phyloP scores from a whole-genome alignment of 2,329 filamentous ascomycete genomes.

The Penicillium oxalicum region DNA sequence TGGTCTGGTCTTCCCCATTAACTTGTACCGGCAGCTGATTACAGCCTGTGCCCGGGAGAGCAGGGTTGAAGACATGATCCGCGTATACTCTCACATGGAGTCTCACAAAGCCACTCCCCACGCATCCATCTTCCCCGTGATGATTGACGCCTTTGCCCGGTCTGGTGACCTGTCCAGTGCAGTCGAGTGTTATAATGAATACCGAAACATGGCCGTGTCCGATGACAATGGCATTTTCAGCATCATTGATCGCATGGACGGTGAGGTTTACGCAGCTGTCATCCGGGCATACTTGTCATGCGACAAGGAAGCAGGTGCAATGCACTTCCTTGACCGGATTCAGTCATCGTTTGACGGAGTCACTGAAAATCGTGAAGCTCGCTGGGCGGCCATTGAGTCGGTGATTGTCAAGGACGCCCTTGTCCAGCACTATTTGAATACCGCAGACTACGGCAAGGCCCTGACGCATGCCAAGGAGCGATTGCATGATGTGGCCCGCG shows the following conservation, averaged over 20 bases:
- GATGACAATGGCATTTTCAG: conserved; percentile 68
- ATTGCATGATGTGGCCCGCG: conserved; percentile 54
- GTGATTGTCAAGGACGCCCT: conserved; percentile 68
- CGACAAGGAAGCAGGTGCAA: conserved; percentile 71
- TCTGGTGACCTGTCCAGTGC: conserved; percentile 78
- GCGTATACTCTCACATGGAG: conserved; percentile 89
- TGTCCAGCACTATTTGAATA: conserved; percentile 68
- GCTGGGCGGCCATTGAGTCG: conserved; percentile 61
- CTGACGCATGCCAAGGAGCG: conserved; percentile 61
- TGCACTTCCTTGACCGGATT: conserved; percentile 80
- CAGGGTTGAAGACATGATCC: conserved; percentile 80
- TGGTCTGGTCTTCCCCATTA: conserved; percentile 63
- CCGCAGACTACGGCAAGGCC: conserved; percentile 65
- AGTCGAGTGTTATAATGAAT: conserved; percentile 93
- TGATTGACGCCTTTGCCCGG: conserved; percentile 89
- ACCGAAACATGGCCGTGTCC: conserved; percentile 79
- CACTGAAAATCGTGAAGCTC: conserved; percentile 48
- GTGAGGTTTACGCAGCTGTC: conserved; percentile 82
- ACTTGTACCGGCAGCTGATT: conserved; percentile 80
- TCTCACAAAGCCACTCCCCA: conserved; percentile 65
- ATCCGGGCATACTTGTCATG: conserved; percentile 82
- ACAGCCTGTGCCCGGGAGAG: conserved; percentile 79
- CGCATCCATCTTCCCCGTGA: conserved; percentile 77
- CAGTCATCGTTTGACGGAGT: conserved; percentile 50
- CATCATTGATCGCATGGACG: conserved; percentile 67